Base-by-base conservation (phyloP, 306 rosid genomes). In the Parietaria judaica region DNA sequence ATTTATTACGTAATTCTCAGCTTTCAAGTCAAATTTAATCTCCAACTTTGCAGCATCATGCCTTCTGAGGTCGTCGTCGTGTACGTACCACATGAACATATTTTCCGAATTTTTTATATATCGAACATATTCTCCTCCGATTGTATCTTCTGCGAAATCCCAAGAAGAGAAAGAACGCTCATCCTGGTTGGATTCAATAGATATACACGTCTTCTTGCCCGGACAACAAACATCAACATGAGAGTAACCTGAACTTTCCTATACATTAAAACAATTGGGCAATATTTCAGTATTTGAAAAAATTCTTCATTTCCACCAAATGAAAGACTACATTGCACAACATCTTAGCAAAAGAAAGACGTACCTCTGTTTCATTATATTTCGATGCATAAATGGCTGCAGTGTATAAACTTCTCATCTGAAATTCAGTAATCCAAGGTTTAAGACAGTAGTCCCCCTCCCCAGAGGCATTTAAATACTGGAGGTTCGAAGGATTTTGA, bases 361-460 rank as follows among this genome's bases (percentile, higher is more conserved):
- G 12, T 54, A 44, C 49, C 0, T 45, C 36, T 15, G 7, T 23
- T 64, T 0, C 11, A 3, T 36, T 3, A 1, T 11, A 3, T 34
- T 0, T 4, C 3, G 36, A 15, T 4, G 31, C 5, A 3, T 11
- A 14, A 36, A 7, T 12, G 43, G 43, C 4, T 4, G 60, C 43
- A 8, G 14, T 9, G 14, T 3, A 11, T 12, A 17, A 8, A 23
- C n/a, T 39, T 59, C 45, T 41, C 6, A 51, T 56, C 5, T 14
- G 60, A 10, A 49, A 55, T 5, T 68, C 72, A 6, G 14, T 8
- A n/a, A 59, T n/a, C n/a, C n/a, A n/a, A n/a, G n/a, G n/a, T n/a
- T n/a, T n/a, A n/a, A n/a, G n/a, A n/a, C n/a, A n/a, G n/a, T n/a
- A n/a, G n/a, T n/a, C n/a, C n/a, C n/a, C n/a, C n/a, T n/a, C n/a